Conservation (phyloP, 164 flowering plant species). For the Santalum album region DNA sequence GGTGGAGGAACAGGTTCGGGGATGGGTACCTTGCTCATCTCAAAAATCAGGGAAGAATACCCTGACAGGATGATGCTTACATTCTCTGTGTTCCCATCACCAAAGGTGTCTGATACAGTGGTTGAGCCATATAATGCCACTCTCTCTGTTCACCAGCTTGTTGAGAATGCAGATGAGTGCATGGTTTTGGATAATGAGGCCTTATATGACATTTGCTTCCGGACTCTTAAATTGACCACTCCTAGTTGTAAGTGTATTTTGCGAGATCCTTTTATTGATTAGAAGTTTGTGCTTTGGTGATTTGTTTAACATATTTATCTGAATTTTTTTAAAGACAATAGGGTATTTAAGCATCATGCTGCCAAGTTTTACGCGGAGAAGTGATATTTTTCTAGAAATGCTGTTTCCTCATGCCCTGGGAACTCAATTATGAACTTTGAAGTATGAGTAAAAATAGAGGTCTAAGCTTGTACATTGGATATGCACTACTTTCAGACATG, state of each 20-base stretch:
- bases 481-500: too few species aligned
- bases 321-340: too few species aligned
- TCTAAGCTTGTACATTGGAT: too few species aligned
- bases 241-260: constrained; percentile 52
- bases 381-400: too few species aligned
- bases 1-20: constrained; percentile 76
- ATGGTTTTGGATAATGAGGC: constrained; percentile 69
- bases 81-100: constrained; percentile 66
- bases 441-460: too few species aligned
- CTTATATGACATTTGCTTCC: constrained; percentile 51
- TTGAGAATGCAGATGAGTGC: constrained; percentile 73
- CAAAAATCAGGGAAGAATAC: constrained; percentile 59
- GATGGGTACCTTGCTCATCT: constrained; percentile 56
- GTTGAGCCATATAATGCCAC: constrained; percentile 75
- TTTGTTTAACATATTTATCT: too few species aligned
- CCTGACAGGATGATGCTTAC: constrained; percentile 73
- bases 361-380: too few species aligned
- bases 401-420: too few species aligned
- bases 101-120: constrained; percentile 63
- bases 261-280: background rate
- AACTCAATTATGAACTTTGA: too few species aligned
- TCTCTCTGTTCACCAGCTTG: constrained; percentile 66
- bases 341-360: too few species aligned
- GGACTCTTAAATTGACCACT: constrained; percentile 55
- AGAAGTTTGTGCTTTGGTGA: too few species aligned